Conservation (phyloP, 345 rosid genomes). For the Populus euphratica region DNA sequence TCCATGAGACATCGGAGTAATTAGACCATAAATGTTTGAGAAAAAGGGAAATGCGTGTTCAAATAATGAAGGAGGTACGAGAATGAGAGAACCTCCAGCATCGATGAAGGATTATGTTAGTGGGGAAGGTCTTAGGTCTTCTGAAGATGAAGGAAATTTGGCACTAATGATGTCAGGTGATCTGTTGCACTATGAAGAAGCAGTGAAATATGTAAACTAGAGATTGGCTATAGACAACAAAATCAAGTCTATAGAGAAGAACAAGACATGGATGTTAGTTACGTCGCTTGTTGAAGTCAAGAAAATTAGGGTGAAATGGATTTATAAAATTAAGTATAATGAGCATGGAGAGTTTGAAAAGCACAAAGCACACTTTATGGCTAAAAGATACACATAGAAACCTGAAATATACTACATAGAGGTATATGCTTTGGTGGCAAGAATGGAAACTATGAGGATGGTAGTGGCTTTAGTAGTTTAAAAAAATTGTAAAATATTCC, state of each 20-base stretch:
- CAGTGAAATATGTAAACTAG: background rate
- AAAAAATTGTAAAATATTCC: background rate
- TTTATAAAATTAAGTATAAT: background rate
- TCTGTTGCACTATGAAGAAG: background rate
- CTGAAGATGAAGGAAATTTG: background rate
- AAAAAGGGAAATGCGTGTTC: too few species aligned
- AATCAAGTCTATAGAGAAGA: background rate
- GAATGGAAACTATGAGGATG: background rate
- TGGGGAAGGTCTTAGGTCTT: background rate
- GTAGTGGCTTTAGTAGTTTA: background rate
- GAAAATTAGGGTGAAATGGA: background rate
- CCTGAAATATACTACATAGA: background rate
- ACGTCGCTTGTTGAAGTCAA: background rate
- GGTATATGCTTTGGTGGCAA: background rate
- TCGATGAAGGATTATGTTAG: background rate
- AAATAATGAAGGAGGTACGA: too few species aligned
- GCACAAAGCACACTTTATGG: background rate
- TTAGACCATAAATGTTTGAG: too few species aligned
- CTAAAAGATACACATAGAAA: background rate
- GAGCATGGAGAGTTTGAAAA: background rate
- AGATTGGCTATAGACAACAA: background rate
- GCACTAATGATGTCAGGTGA: background rate
- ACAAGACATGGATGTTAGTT: background rate
- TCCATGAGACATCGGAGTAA: too few species aligned
- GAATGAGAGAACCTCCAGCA: too few species aligned